Conservation (phyloP, 495 filamentous ascomycete species). For the Copromyces sp. region DNA sequence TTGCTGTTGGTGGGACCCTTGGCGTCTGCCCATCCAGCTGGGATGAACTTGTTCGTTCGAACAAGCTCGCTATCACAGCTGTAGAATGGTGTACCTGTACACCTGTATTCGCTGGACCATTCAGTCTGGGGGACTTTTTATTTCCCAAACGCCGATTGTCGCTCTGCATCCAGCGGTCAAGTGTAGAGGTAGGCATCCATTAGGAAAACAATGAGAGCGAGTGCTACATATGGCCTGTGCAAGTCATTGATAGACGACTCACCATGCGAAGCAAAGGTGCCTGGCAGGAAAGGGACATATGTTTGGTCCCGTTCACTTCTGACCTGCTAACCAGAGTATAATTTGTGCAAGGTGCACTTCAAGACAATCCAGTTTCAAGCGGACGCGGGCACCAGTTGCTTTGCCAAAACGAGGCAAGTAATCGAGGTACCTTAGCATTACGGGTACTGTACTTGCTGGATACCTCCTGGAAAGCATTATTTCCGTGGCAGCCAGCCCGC, state of each 20-base stretch:
- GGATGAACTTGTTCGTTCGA: background rate
- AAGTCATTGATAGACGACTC: background rate
- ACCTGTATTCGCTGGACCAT: background rate
- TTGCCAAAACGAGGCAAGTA: background rate
- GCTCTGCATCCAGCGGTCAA: background rate
- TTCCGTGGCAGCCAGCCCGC: background rate
- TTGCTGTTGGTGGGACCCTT: slow-evolving; percentile 8
- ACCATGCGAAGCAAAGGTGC: background rate
- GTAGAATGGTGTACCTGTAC: background rate
- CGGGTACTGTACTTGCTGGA: background rate
- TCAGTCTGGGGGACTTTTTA: background rate
- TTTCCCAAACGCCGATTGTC: background rate
- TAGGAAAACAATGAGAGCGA: background rate
- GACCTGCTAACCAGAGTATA: background rate
- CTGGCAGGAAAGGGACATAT: background rate
- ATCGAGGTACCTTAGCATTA: background rate
- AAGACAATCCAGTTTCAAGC: background rate
- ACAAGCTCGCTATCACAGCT: background rate
- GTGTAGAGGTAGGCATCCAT: background rate
- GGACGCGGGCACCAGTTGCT: background rate
- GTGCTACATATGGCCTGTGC: background rate
- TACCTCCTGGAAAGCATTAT: background rate
- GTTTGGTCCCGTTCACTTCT: background rate
- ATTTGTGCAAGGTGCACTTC: background rate
- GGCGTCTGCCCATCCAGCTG: slow-evolving; percentile 4